These are phyloP conservation scores for Tetrapisispora phaffii DNA, from an alignment of 805 yeast genomes.

Conservation along the genomic window DNA sequence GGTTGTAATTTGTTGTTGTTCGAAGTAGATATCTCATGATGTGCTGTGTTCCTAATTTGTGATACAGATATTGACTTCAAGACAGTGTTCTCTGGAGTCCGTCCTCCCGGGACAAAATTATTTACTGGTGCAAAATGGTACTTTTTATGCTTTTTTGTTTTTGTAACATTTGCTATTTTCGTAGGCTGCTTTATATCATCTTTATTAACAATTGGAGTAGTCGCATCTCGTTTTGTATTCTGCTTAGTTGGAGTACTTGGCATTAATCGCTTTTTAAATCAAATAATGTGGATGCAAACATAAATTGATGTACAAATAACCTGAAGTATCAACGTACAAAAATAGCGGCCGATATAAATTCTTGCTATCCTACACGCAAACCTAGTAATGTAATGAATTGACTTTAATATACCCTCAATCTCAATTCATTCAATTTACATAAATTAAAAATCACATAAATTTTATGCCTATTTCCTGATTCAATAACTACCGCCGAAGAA, in stretches of 20 bases:
- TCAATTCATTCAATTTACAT: too few species aligned
- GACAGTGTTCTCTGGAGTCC: constrained; percentile 7
- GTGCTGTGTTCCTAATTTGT: constrained; percentile 20
- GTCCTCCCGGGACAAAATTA: constrained; percentile 8
- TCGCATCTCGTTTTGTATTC: constrained; percentile 1
- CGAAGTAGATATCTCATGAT: neutral
- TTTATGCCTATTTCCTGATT: too few species aligned
- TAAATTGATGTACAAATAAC: neutral
- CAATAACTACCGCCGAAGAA: too few species aligned
- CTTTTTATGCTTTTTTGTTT: constrained; percentile 8
- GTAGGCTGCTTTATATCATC: neutral
- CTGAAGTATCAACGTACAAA: neutral
- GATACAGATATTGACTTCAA: constrained; percentile 25
- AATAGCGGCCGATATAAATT: too few species aligned
- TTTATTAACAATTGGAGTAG: neutral
- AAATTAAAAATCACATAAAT: too few species aligned
- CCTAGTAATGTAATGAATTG: too few species aligned
- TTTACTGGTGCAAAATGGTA: constrained; percentile 26
- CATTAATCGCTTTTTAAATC: neutral
- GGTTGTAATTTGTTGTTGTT: constrained; percentile 1
- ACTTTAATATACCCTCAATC: too few species aligned
- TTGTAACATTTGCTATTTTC: neutral
- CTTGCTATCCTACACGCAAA: too few species aligned
- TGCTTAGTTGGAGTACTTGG: constrained; percentile 3
- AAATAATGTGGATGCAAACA: neutral